These are phyloP conservation scores for Euphrasia confusa DNA, from an alignment of 257 asterid species.

Conservation along the genomic window DNA sequence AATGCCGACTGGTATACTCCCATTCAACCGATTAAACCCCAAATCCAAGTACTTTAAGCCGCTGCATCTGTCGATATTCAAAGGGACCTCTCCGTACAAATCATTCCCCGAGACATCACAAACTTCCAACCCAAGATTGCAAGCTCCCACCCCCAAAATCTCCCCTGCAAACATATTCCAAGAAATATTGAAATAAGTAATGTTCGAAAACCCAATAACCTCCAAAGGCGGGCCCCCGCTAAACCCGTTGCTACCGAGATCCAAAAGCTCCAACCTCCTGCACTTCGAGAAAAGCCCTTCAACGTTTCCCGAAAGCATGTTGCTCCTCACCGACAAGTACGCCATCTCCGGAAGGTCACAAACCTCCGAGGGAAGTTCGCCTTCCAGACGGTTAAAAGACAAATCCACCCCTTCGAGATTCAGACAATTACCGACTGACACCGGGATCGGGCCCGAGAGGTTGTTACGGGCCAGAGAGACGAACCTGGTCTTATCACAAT, in stretches of 20 bases:
- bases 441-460: constrained; percentile 76
- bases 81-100: constrained; percentile 57
- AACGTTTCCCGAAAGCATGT: constrained; percentile 68
- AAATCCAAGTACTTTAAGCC: constrained; percentile 72
- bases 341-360: constrained; percentile 52
- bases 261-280: constrained; percentile 66
- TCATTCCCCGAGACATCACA: constrained; percentile 69
- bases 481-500: constrained; percentile 56
- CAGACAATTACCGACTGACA: constrained; percentile 54
- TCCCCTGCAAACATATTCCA: constrained; percentile 57
- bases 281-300: constrained; percentile 46
- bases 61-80: constrained; percentile 51
- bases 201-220: constrained; percentile 41
- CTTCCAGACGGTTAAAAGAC: constrained; percentile 62
- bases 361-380: constrained; percentile 55
- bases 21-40: constrained; percentile 62
- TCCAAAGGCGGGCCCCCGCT: constrained; percentile 59
- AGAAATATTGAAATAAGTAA: constrained; percentile 61
- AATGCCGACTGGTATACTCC: constrained; percentile 63
- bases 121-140: constrained; percentile 46
- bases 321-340: constrained; percentile 74
- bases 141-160: constrained; percentile 41
- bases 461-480: constrained; percentile 66
- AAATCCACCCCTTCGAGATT: constrained; percentile 90
- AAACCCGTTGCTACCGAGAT: constrained; percentile 76